Conservation (phyloP, 2,329 filamentous ascomycete genomes). For the Blastomyces emzantsi region DNA sequence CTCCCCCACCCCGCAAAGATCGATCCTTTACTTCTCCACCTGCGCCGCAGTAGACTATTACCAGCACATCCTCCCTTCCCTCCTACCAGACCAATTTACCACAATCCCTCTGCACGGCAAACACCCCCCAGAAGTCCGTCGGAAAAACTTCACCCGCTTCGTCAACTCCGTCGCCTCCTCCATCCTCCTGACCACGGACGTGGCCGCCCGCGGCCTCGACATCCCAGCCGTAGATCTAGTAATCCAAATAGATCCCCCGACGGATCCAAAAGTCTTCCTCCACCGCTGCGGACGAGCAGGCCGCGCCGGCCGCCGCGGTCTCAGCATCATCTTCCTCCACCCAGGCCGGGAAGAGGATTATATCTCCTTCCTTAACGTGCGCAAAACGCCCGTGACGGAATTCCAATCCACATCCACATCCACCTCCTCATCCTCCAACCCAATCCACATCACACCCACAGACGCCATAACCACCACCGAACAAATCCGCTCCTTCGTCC, state of each 20-base stretch:
- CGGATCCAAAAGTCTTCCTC: conserved; percentile 76
- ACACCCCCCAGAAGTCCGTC: conserved; percentile 74
- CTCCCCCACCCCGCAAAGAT: conserved; percentile 67
- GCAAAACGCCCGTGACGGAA: conserved; percentile 65
- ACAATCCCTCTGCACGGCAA: conserved; percentile 86
- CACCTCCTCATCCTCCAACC: conserved; percentile 36
- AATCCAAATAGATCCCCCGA: conserved; percentile 75
- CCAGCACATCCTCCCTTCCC: conserved; percentile 62
- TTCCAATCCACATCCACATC: conserved; percentile 19
- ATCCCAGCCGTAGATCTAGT: conserved; percentile 89
- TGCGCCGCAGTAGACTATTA: conserved; percentile 96
- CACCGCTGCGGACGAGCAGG: conserved; percentile 57
- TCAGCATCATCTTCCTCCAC: conserved; percentile 78
- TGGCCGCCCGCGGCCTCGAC: conserved; percentile 82
- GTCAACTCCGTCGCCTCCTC: conserved; percentile 63
- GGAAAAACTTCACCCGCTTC: conserved; percentile 80
- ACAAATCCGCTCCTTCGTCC: conserved; percentile 50
- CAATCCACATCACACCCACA: conserved; percentile 48
- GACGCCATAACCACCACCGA: conserved; percentile 52
- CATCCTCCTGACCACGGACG: conserved; percentile 83
- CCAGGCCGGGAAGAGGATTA: conserved; percentile 86
- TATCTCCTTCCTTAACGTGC: conserved; percentile 72
- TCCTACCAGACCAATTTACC: conserved; percentile 59
- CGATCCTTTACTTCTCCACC: conserved; percentile 86
- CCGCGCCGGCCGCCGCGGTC: conserved; percentile 58